These are phyloP conservation scores for Pisolithus marmoratus DNA, from an alignment of 768 basidiomycete genomes.

Conservation along the genomic window DNA sequence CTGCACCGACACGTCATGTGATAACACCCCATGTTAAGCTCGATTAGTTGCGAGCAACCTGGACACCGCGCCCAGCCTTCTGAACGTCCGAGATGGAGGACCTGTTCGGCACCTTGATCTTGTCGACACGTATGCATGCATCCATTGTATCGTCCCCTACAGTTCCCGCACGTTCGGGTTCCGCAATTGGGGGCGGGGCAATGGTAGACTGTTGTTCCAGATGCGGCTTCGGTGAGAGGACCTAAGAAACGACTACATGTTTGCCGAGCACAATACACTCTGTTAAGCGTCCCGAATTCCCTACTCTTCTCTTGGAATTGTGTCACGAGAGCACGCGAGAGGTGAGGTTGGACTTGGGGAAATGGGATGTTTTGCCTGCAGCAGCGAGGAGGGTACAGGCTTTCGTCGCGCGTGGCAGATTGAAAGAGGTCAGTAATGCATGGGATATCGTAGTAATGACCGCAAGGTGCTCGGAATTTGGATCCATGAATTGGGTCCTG, in stretches of 20 bases:
- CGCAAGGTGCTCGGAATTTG: slow-evolving; percentile 27
- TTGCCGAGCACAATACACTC: slow-evolving; percentile 34
- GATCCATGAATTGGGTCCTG: slow-evolving; percentile 24
- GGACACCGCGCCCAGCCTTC: slow-evolving; percentile 36
- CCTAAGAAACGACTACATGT: slow-evolving; percentile 35
- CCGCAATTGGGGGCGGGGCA: slow-evolving; percentile 17
- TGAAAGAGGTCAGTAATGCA: slow-evolving; percentile 33
- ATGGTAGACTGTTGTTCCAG: slow-evolving; percentile 15
- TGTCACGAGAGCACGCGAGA: slow-evolving; percentile 15
- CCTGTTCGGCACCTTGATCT: slow-evolving; percentile 17
- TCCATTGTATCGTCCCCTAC: slow-evolving; percentile 19
- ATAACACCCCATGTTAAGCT: slow-evolving; percentile 32
- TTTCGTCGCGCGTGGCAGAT: slow-evolving; percentile 31
- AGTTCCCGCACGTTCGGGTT: slow-evolving; percentile 18
- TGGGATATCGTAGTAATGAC: slow-evolving; percentile 29
- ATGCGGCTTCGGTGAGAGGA: slow-evolving; percentile 19
- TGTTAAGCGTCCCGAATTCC: slow-evolving; percentile 30
- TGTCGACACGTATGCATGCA: slow-evolving; percentile 22
- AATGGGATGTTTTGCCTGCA: slow-evolving; percentile 29
- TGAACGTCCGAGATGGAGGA: slow-evolving; percentile 22
- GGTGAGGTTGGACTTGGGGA: slow-evolving; percentile 16
- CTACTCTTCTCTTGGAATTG: slow-evolving; percentile 19
- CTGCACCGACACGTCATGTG: slow-evolving; percentile 38
- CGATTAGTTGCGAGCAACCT: slow-evolving; percentile 33
- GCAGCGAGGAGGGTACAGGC: slow-evolving; percentile 37